Base-by-base conservation (phyloP, 257 asterid species). In the Datura wrightii region DNA sequence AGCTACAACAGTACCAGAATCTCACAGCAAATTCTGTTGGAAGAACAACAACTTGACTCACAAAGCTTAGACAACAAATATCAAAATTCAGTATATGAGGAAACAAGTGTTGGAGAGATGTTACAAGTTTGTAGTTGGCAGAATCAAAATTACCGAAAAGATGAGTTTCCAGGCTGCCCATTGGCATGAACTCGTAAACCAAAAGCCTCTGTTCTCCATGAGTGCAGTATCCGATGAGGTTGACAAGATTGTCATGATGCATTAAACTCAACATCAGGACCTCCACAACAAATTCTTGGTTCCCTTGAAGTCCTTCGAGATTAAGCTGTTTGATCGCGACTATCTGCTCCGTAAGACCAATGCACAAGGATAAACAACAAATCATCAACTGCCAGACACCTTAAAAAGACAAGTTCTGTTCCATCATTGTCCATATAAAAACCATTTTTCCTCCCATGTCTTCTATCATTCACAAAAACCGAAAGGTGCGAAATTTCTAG, bases 251-350 rank as follows among this genome's bases (percentile, higher is more conserved):
- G 1, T 54, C 11, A 67, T 85, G 87, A 48, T 84, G 87, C 42
- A 84, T 44, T 56, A 84, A 81, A 53, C 62, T 84, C 76, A 84
- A 79, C 87, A 85, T 85, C 11, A 85, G 76, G 15, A 85, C 87
- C 58, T 85, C 87, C 67, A 85, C 62, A 6, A 85, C 82, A 14
- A 42, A 85, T 81, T 85, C 87, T 72, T 85, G 87, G 78, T 85
- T 80, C 81, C 87, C 87, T 69, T 85, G 87, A 31, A 85, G 76
- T 5, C 87, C 87, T 66, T 85, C 87, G 6, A 58, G 78, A 80
- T 69, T 79, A 78, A 85, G 82, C 69, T 80, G 84, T 85, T 85
- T 85, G 82, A 85, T 69, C 37, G 85, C 87, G 79, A 93, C 95
- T 83, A 90, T 70, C 95, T 93, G 89, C 59, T 80, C 82, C 82